Evolutionary conservation across 139 green algal species (phyloP).

Genomic region (Coelastrella sp.): DNA sequence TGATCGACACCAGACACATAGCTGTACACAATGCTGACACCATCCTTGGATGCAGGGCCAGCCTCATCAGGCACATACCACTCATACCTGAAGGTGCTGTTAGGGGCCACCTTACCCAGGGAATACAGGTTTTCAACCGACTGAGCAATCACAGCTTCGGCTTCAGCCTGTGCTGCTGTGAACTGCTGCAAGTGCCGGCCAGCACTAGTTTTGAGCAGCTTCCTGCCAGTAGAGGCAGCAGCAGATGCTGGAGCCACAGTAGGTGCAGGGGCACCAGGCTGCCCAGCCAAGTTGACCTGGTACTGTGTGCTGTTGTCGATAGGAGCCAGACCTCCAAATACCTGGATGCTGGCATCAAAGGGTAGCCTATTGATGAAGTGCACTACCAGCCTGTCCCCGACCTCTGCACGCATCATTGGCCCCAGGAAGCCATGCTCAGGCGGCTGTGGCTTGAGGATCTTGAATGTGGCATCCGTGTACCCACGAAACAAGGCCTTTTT

Average conservation of each 20-base stretch:
- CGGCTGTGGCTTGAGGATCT: background rate
- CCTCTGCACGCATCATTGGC: constrained; percentile 63
- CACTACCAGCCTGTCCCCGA: constrained; percentile 69
- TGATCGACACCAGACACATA: constrained; percentile 65
- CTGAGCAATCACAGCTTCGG: constrained; percentile 47
- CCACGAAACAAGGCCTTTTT: constrained; percentile 52
- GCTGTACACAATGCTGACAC: constrained; percentile 54
- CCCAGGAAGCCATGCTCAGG: constrained; percentile 57
- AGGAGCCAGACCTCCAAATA: constrained; percentile 54
- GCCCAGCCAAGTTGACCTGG: constrained; percentile 22
- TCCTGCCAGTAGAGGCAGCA: background rate
- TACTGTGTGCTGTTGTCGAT: constrained; percentile 42
- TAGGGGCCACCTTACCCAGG: constrained; percentile 41
- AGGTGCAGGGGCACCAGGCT: background rate
- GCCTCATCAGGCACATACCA: constrained; percentile 58
- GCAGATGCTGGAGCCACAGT: background rate
- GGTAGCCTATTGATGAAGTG: constrained; percentile 57
- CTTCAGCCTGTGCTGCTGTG: constrained; percentile 37
- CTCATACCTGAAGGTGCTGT: constrained; percentile 29
- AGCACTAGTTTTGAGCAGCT: background rate
- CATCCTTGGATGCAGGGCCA: constrained; percentile 46
- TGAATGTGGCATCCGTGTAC: constrained; percentile 69
- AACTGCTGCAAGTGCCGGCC: constrained; percentile 30
- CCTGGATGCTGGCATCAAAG: constrained; percentile 39
- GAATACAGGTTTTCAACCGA: constrained; percentile 31